Conservation (phyloP, 495 filamentous ascomycete genomes). For the Annulohypoxylon stygium region DNA sequence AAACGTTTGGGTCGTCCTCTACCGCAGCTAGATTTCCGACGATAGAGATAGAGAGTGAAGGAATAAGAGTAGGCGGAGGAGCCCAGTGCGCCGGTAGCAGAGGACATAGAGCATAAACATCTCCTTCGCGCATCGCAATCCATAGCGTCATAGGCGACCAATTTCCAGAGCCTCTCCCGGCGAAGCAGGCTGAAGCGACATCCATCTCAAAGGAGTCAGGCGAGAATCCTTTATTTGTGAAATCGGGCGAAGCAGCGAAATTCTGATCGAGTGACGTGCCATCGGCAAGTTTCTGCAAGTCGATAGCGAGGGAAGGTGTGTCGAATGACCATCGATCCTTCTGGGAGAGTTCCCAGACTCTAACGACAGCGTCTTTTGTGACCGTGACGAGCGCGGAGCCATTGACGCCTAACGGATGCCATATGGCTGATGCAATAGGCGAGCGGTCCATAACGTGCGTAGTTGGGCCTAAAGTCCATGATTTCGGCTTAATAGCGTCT, state of each 20-base stretch:
- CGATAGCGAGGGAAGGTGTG: conserved; percentile 81
- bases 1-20: conserved; percentile 67
- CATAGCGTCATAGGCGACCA: conserved; percentile 95
- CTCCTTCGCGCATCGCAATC: conserved; percentile 88
- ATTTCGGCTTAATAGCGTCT: conserved; percentile 78
- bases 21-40: conserved; percentile 72
- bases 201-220: conserved; percentile 89
- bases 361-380: conserved; percentile 84
- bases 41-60: conserved; percentile 80
- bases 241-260: conserved; percentile 75
- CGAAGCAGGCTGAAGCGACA: conserved; percentile 86
- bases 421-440: conserved; percentile 79
- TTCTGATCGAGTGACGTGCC: conserved; percentile 81
- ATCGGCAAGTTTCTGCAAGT: conserved; percentile 84
- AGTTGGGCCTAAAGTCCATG: conserved; percentile 86
- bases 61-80: conserved; percentile 78
- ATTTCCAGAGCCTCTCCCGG: conserved; percentile 77
- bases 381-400: conserved; percentile 83
- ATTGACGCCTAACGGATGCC: conserved; percentile 86
- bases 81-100: conserved; percentile 85
- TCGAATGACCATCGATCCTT: conserved; percentile 87
- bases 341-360: conserved; percentile 86
- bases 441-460: conserved; percentile 87
- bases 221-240: conserved; percentile 82
- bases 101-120: conserved; percentile 91